Conservation (phyloP, 495 filamentous ascomycete species). For the Penicillium turbatum region DNA sequence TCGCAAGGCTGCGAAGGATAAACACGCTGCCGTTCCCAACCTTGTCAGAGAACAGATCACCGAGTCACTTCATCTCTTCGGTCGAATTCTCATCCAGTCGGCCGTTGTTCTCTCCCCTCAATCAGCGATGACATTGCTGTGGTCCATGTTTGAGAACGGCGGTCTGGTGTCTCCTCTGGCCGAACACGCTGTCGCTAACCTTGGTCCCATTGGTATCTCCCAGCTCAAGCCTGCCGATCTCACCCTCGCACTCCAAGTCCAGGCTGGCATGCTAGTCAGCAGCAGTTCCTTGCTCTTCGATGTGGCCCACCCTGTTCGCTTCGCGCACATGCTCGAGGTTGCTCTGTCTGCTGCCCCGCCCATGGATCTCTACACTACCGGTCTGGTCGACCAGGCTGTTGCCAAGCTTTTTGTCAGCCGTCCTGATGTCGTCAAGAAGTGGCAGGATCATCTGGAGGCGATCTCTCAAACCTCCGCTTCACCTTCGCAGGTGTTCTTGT, state of each 20-base stretch:
- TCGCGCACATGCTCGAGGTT: slow-evolving; percentile 58
- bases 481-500: slow-evolving; percentile 10
- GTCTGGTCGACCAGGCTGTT: slow-evolving; percentile 55
- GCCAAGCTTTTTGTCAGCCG: slow-evolving; percentile 47
- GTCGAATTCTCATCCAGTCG: slow-evolving; percentile 48
- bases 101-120: slow-evolving; percentile 46
- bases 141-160: slow-evolving; percentile 73
- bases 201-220: slow-evolving; percentile 56
- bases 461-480: slow-evolving; percentile 27
- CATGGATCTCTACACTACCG: slow-evolving; percentile 48
- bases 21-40: slow-evolving; percentile 25
- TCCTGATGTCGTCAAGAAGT: slow-evolving; percentile 54
- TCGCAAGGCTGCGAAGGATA: slow-evolving; percentile 47
- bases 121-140: slow-evolving; percentile 56
- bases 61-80: slow-evolving; percentile 78
- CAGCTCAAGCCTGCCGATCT: slow-evolving; percentile 55
- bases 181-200: slow-evolving; percentile 56
- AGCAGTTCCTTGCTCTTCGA: slow-evolving; percentile 43
- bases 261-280: slow-evolving; percentile 56
- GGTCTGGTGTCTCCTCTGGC: slow-evolving; percentile 57
- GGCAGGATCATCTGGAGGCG: slow-evolving; percentile 51
- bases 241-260: slow-evolving; percentile 57
- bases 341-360: slow-evolving; percentile 45
- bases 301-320: slow-evolving; percentile 53
- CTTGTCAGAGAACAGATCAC: slow-evolving; percentile 71